These are phyloP conservation scores for Rubia yunnanensis DNA, from an alignment of 257 asterid genomes.

Conservation along the genomic window DNA sequence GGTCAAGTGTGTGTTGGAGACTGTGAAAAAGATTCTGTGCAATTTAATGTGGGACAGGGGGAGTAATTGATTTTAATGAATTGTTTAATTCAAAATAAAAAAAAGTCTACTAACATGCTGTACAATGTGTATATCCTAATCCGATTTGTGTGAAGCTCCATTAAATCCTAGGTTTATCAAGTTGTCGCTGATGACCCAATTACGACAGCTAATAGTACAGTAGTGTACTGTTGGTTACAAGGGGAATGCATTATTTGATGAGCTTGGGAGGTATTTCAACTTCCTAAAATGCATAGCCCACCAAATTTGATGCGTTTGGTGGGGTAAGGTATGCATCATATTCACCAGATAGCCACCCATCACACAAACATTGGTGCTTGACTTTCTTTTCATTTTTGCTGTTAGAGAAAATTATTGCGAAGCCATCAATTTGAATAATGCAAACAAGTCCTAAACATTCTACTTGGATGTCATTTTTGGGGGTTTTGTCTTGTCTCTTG, in stretches of 20 bases:
- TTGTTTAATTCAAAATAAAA: too few species aligned
- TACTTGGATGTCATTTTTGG: neutral
- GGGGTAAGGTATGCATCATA: conserved; percentile 1
- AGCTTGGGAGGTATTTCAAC: conserved; percentile 10
- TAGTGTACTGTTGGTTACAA: neutral
- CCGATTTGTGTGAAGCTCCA: neutral
- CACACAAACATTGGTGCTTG: neutral
- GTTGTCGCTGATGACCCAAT: neutral
- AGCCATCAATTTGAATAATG: neutral
- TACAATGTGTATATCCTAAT: too few species aligned
- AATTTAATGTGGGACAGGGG: too few species aligned
- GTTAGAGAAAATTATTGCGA: neutral
- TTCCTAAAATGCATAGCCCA: conserved; percentile 13
- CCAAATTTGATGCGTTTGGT: neutral
- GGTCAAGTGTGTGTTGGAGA: too few species aligned
- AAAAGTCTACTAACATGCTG: too few species aligned
- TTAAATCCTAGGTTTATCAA: neutral
- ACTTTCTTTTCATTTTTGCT: neutral
- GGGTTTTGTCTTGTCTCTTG: neutral
- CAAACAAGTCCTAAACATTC: neutral
- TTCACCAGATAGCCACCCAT: neutral
- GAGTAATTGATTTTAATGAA: too few species aligned
- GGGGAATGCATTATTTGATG: neutral
- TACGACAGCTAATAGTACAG: neutral
- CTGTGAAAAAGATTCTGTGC: too few species aligned